A percentile compares a stretch with the other conserved stretches of the same genome.
These are phyloP conservation scores for Mycena olivaceomarginata DNA, from an alignment of 768 basidiomycete species.

Conservation along the genomic window DNA sequence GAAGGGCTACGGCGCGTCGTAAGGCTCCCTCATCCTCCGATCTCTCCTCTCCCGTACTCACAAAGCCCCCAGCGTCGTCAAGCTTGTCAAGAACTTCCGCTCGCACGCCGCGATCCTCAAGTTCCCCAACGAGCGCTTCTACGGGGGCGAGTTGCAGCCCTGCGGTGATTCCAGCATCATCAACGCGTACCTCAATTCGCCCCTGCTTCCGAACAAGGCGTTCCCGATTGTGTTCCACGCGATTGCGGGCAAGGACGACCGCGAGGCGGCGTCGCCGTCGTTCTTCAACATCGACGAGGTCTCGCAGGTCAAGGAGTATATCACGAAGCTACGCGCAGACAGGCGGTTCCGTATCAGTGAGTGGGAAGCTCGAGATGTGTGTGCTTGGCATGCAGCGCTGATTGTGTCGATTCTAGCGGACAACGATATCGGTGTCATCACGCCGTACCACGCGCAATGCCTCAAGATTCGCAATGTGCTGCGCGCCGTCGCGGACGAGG, in stretches of 20 bases:
- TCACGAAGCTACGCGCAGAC: constrained; percentile 59
- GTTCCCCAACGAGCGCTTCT: constrained; percentile 79
- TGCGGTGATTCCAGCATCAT: constrained; percentile 65
- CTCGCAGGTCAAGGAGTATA: constrained; percentile 71
- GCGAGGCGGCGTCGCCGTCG: constrained; percentile 81
- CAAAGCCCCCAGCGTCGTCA: constrained; percentile 68
- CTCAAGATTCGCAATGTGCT: constrained; percentile 66
- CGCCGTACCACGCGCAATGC: constrained; percentile 79
- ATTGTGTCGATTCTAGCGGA: constrained; percentile 58
- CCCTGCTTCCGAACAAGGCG: constrained; percentile 62
- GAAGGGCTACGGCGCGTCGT: constrained; percentile 47
- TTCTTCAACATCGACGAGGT: constrained; percentile 83
- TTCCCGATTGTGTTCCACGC: constrained; percentile 82
- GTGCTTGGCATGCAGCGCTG: neutral
- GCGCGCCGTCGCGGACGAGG: constrained; percentile 55
- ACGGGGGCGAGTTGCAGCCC: constrained; percentile 69
- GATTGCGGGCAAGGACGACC: constrained; percentile 75
- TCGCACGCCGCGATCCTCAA: constrained; percentile 77
- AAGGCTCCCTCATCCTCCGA: constrained; percentile 23
- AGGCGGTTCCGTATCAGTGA: constrained; percentile 64
- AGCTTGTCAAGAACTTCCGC: constrained; percentile 79
- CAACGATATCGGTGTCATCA: constrained; percentile 75
- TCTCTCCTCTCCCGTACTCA: constrained; percentile 13
- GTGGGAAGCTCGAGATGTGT: constrained; percentile 31
- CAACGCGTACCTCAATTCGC: constrained; percentile 60